Evolutionary conservation across 176 grass and related monocot genomes (phyloP).

Genomic region (Cymbopogon citratus): DNA sequence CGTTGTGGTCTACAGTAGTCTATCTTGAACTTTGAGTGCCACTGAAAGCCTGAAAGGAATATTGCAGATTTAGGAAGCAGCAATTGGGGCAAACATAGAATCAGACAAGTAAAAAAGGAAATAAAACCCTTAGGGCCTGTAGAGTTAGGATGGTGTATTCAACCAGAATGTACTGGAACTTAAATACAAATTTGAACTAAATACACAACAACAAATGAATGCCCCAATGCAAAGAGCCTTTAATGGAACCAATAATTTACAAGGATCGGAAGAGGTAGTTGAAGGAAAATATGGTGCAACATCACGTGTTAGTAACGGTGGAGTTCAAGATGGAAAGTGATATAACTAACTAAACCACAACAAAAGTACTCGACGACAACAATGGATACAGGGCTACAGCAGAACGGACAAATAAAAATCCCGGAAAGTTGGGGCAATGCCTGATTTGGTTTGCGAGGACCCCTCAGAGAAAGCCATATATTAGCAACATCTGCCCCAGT

Average conservation of each 20-base stretch:
- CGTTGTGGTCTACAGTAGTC: neutral
- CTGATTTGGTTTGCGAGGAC: neutral
- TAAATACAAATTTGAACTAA: neutral
- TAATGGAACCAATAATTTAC: neutral
- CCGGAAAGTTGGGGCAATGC: neutral
- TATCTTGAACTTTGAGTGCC: neutral
- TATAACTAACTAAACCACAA: neutral
- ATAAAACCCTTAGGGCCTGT: neutral
- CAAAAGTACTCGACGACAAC: neutral
- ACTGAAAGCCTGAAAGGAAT: neutral
- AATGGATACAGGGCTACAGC: neutral
- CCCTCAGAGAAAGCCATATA: neutral
- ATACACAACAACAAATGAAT: neutral
- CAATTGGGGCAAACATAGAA: neutral
- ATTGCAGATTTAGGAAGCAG: neutral
- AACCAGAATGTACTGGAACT: neutral
- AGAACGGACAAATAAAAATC: conserved; percentile 1
- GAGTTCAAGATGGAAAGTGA: neutral
- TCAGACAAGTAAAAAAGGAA: neutral
- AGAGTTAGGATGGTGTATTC: neutral
- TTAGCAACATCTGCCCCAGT: neutral
- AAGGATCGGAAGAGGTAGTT: neutral
- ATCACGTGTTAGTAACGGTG: neutral
- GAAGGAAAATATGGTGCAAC: neutral
- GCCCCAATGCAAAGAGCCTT: neutral